Evolutionary conservation across 345 rosid species (phyloP).

Genomic region (Turritis glabra): DNA sequence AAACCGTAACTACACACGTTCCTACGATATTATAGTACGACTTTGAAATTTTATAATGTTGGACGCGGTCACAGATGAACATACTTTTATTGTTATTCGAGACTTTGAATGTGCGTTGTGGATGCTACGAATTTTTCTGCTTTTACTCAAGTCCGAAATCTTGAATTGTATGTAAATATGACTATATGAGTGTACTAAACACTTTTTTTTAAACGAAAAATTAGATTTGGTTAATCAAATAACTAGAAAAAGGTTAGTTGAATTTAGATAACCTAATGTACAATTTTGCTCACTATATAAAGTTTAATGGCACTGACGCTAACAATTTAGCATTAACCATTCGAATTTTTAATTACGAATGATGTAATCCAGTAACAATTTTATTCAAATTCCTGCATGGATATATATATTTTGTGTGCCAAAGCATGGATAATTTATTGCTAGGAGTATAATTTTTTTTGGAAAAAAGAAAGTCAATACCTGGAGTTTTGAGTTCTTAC

Average conservation of each 20-base stretch:
- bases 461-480: neutral
- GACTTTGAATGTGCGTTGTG: slow-evolving; percentile 3
- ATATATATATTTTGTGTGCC: neutral
- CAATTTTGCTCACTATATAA: neutral
- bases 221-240: neutral
- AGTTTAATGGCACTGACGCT: neutral
- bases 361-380: neutral
- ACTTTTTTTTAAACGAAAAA: neutral
- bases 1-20: slow-evolving; percentile 17
- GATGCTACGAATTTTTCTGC: neutral
- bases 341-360: neutral
- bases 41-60: neutral
- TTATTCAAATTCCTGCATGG: neutral
- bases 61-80: slow-evolving; percentile 13
- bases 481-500: neutral
- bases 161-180: neutral
- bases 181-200: neutral
- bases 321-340: neutral
- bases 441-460: neutral
- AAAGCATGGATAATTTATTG: neutral
- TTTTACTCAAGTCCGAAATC: neutral
- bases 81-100: slow-evolving; percentile 1
- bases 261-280: neutral
- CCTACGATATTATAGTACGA: slow-evolving; percentile 11
- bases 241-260: neutral